Conservation (phyloP, 2,329 filamentous ascomycete species). For the Xylariaceae sp. region DNA sequence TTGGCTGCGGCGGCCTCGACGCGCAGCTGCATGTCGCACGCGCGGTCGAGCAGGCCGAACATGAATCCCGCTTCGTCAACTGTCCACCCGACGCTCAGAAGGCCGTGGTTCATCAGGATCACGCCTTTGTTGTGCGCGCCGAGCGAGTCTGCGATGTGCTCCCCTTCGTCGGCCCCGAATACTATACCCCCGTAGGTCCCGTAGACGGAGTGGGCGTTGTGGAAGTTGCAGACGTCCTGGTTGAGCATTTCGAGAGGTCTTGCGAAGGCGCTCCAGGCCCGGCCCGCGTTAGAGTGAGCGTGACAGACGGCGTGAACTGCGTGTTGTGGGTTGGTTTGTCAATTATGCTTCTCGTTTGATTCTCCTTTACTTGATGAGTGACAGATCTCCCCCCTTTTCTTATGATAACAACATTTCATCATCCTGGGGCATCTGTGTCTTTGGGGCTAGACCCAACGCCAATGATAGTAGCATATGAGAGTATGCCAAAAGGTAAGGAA, state of each 20-base stretch:
- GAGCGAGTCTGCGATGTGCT: constrained; percentile 59
- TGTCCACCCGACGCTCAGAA: constrained; percentile 66
- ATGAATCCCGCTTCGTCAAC: constrained; percentile 73
- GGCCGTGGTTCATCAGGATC: constrained; percentile 61
- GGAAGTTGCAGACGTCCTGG: constrained; percentile 62
- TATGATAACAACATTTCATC: too few relatives aligned
- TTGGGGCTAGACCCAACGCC: too few relatives aligned
- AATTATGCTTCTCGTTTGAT: background rate
- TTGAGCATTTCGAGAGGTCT: constrained; percentile 66
- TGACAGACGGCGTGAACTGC: constrained; percentile 63
- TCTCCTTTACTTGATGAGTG: too few relatives aligned
- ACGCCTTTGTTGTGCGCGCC: constrained; percentile 55
- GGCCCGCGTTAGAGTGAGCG: constrained; percentile 61
- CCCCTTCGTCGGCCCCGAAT: constrained; percentile 60
- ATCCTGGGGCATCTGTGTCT: too few relatives aligned
- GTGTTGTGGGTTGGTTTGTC: constrained; percentile 33
- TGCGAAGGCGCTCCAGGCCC: constrained; percentile 65
- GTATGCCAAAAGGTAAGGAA: background rate
- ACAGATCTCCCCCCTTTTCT: too few relatives aligned
- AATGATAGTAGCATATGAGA: background rate
- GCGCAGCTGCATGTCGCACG: constrained; percentile 63
- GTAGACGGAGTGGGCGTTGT: constrained; percentile 63
- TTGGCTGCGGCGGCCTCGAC: constrained; percentile 60
- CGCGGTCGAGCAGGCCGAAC: constrained; percentile 62
- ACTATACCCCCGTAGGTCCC: constrained; percentile 49